phyloP scores from a whole-genome alignment of 805 yeast species.

The Saccharomyces jurei region DNA sequence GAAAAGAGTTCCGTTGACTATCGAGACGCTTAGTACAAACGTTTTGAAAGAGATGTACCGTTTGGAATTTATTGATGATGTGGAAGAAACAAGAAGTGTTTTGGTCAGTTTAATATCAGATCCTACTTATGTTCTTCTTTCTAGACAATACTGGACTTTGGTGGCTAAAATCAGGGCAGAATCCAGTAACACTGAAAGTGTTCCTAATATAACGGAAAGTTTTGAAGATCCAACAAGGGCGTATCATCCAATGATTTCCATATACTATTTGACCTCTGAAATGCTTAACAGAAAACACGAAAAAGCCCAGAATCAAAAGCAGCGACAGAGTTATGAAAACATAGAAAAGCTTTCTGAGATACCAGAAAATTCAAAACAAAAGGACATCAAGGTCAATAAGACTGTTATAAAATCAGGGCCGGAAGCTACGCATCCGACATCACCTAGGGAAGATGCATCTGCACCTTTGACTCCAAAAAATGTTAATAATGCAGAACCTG shows the following conservation, averaged over 20 bases:
- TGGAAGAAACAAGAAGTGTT: conserved; percentile 47
- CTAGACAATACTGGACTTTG: conserved; percentile 25
- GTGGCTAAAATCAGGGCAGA: conserved; percentile 2
- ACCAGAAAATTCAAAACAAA: neutral
- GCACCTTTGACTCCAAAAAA: neutral
- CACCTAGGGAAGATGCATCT: neutral
- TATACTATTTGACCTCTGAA: conserved; percentile 84
- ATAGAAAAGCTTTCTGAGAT: conserved; percentile 4
- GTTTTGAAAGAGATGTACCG: conserved; percentile 70
- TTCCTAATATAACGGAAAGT: neutral
- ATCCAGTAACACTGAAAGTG: neutral
- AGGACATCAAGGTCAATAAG: neutral
- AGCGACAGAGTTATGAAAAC: conserved; percentile 6
- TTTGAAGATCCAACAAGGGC: conserved; percentile 72
- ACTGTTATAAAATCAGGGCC: neutral
- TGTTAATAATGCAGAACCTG: neutral
- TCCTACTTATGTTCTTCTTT: conserved; percentile 42
- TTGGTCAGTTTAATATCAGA: conserved; percentile 53
- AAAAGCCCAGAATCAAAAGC: conserved; percentile 32
- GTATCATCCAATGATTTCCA: conserved; percentile 80
- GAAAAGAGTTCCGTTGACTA: conserved; percentile 57
- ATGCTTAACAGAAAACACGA: conserved; percentile 63
- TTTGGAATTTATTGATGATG: conserved; percentile 66
- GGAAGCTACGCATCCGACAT: neutral
- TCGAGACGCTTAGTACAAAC: conserved; percentile 35